These are phyloP conservation scores for Paramecium biaurelia DNA, from an alignment of 73 alveolate genomes.

Conservation along the genomic window DNA sequence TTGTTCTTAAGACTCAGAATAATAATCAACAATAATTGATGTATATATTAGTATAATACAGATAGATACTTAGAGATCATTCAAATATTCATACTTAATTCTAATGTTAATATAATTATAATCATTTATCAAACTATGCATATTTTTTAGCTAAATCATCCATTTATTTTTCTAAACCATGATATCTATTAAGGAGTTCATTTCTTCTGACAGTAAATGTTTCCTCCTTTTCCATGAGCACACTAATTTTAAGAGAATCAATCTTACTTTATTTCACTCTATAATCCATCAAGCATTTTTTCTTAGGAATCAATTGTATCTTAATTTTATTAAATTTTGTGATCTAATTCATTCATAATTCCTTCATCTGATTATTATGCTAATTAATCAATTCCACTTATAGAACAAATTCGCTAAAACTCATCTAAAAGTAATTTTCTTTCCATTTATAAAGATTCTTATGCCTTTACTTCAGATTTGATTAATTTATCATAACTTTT, in stretches of 20 bases:
- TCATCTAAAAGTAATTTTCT: constrained; percentile 26
- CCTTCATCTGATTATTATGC: background rate
- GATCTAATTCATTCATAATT: background rate
- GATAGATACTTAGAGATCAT: background rate
- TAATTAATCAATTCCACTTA: constrained; percentile 43
- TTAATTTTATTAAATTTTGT: constrained; percentile 21
- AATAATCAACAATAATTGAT: too few relatives aligned
- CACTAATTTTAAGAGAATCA: background rate
- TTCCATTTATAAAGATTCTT: constrained; percentile 18
- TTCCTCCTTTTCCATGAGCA: constrained; percentile 25
- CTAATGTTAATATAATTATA: background rate
- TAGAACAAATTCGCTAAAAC: background rate
- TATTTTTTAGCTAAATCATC: constrained; percentile 40
- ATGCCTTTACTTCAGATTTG: constrained; percentile 4
- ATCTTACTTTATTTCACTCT: constrained; percentile 5
- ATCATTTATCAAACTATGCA: constrained; percentile 40
- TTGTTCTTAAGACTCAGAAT: background rate
- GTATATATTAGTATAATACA: too few relatives aligned
- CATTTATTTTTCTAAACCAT: constrained; percentile 39
- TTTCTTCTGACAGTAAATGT: constrained; percentile 2
- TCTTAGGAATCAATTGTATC: constrained; percentile 24
- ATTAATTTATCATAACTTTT: constrained; percentile 21
- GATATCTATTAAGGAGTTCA: constrained; percentile 26
- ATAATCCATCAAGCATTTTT: background rate
- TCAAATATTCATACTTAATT: background rate